Conservation (phyloP, 2,329 filamentous ascomycete genomes). For the Alternaria panax region DNA sequence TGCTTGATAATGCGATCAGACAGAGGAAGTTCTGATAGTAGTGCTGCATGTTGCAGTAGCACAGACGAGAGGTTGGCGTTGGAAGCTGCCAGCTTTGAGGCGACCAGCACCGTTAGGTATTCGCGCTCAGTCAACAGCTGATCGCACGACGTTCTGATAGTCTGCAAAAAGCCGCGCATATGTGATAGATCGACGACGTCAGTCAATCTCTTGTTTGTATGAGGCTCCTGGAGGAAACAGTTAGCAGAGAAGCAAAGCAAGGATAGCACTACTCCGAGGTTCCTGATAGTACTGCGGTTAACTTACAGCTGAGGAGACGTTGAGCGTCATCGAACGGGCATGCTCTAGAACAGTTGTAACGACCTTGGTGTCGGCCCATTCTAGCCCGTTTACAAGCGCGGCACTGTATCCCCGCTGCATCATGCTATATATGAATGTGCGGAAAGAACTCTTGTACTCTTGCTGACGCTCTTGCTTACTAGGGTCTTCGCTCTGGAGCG, state of each 20-base stretch:
- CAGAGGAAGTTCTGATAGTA: conserved; percentile 53
- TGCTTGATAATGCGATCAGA: conserved; percentile 47
- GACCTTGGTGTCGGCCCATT: conserved; percentile 71
- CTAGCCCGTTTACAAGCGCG: conserved; percentile 68
- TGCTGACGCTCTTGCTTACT: conserved; percentile 28
- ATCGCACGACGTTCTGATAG: conserved; percentile 26
- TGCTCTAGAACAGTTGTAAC: conserved; percentile 33
- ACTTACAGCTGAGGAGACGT: conserved; percentile 28
- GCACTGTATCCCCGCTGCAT: conserved; percentile 65
- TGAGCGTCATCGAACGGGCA: conserved; percentile 26
- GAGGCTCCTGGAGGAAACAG: conserved; percentile 4
- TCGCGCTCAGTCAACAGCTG: conserved; percentile 46
- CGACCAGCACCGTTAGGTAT: conserved; percentile 41
- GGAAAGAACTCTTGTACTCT: conserved; percentile 42
- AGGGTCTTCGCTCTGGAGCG: conserved; percentile 28
- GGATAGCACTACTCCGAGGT: not conserved
- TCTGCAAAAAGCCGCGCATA: conserved; percentile 30
- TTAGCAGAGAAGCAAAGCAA: not conserved
- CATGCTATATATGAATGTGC: conserved; percentile 64
- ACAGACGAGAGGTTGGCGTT: conserved; percentile 45
- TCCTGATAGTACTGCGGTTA: not conserved
- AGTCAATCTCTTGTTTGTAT: conserved; percentile 11
- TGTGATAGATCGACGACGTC: conserved; percentile 23
- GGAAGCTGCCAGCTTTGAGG: conserved; percentile 44
- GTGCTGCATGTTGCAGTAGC: conserved; percentile 54